These are phyloP conservation scores for Pseudogymnoascus sp. DNA, from an alignment of 2,329 filamentous ascomycete genomes.

Conservation along the genomic window DNA sequence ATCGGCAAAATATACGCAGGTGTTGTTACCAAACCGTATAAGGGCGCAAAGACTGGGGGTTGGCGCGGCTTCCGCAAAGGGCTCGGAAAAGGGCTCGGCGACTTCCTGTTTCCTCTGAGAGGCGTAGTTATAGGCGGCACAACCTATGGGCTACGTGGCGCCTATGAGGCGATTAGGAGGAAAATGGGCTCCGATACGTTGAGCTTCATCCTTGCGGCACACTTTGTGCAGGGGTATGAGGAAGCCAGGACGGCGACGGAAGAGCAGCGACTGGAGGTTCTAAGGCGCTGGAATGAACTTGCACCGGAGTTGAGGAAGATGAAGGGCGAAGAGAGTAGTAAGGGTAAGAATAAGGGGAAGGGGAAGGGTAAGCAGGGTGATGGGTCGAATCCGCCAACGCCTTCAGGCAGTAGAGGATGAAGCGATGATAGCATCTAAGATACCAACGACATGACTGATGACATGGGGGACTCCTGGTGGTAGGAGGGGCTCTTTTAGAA, in stretches of 20 bases:
- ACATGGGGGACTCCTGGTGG: not conserved
- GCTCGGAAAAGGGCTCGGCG: constrained; percentile 13
- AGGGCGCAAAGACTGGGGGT: constrained; percentile 13
- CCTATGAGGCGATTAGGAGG: constrained; percentile 22
- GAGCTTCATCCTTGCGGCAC: constrained; percentile 24
- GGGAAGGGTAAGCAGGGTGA: not conserved
- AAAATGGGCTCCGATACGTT: constrained; percentile 19
- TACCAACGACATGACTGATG: not conserved
- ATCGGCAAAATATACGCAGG: constrained; percentile 15
- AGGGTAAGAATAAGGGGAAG: constrained; percentile 11
- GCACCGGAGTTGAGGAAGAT: constrained; percentile 15
- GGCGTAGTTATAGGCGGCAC: constrained; percentile 15
- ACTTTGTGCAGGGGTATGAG: constrained; percentile 24
- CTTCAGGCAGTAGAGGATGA: not conserved
- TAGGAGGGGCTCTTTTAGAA: not conserved
- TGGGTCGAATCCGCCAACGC: not conserved
- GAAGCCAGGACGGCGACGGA: constrained; percentile 19
- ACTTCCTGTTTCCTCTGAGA: constrained; percentile 13
- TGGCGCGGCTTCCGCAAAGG: constrained; percentile 16
- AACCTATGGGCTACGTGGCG: constrained; percentile 18
- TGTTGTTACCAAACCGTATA: constrained; percentile 15
- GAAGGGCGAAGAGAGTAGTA: constrained; percentile 10
- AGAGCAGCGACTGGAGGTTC: constrained; percentile 21
- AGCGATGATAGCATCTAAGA: not conserved
- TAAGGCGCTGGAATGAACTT: constrained; percentile 21